Evolutionary conservation across 208 protist genomes (phyloP), one percentile per base, ranked within the genome.

Genomic region (Leishmania guyanensis): DNA sequence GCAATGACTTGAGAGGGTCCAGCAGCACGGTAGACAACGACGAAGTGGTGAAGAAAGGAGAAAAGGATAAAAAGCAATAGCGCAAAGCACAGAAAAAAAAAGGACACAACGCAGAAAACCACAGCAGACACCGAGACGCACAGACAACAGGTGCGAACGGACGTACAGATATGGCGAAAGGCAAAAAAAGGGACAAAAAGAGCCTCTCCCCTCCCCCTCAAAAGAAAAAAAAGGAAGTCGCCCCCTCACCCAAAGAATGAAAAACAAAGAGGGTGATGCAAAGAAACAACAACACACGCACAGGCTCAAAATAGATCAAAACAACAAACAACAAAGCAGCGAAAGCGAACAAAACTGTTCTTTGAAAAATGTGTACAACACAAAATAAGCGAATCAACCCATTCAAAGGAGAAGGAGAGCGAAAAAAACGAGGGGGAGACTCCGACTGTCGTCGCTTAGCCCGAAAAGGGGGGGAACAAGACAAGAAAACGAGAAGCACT

Each of bases 171-270:
- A 39, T 43, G 51, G 66, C 48, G 54, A 64, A 77, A 2, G n/a
- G 58, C 39, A 69, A 54, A n/a, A n/a, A 72, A 72, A 60, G 46
- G 69, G 66, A 46, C 33, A 36, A 29, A 22, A 82, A 43, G 69
- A 60, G 51, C 5, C 56, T 17, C 51, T 53, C 65, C 36, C 39
- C 60, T 36, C 10, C 36, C 33, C 14, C 71, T 17, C 53, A 22
- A 5, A 75, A 12, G 36, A 26, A 39, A 75, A 54, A 75, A 75
- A 75, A 75, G 53, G 53, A 60, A 56, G 53, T 26, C 50, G 43
- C 33, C 17, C 70, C 20, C 69, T 8, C 69, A 46, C 69, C n/a
- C 16, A 48, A 39, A 43, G 3, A 39, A 68, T 4, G 29, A 20
- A 6, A 64, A 4, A 64, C 8, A 54, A 66, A 60, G 46, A 48